phyloP scores from a whole-genome alignment of 805 yeast genomes.

The Ogataea saltuana region DNA sequence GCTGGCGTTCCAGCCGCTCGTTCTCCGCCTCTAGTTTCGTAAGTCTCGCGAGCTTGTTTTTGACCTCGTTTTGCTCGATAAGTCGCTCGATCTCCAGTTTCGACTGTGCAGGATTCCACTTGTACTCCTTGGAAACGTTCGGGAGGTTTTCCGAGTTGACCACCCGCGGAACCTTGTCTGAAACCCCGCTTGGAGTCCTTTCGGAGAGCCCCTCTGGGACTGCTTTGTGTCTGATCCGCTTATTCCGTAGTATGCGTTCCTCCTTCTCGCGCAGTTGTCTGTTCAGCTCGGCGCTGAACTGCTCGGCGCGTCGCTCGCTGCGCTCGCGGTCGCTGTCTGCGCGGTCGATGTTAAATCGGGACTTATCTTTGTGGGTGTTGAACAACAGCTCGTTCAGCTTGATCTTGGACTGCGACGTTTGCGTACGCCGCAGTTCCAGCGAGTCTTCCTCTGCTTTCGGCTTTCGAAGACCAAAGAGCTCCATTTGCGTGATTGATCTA shows the following conservation, averaged over 20 bases:
- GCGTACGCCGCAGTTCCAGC: conserved; percentile 19
- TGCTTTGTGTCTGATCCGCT: too few relatives aligned
- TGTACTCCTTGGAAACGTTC: too few relatives aligned
- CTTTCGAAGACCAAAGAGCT: conserved; percentile 6
- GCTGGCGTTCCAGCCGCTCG: background rate
- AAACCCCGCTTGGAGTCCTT: too few relatives aligned
- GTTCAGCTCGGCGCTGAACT: conserved; percentile 21
- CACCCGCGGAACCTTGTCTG: too few relatives aligned
- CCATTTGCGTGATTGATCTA: background rate
- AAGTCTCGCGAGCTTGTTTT: conserved; percentile 5
- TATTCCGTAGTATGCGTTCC: conserved; percentile 14
- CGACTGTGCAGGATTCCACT: background rate
- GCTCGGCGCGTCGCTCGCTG: conserved; percentile 15
- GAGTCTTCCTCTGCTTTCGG: conserved; percentile 19
- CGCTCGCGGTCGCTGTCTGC: conserved; percentile 11
- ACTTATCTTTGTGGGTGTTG: conserved; percentile 7
- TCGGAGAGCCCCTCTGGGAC: too few relatives aligned
- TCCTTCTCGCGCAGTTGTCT: conserved; percentile 23
- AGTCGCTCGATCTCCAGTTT: conserved; percentile 12
- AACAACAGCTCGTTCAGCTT: conserved; percentile 19
- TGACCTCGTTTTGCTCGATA: conserved; percentile 11
- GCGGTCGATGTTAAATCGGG: conserved; percentile 11
- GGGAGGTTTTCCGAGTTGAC: too few relatives aligned
- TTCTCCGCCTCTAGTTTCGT: background rate
- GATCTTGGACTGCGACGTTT: conserved; percentile 17